These are phyloP conservation scores for Mycena sanguinolenta DNA, from an alignment of 768 basidiomycete genomes.

Conservation along the genomic window DNA sequence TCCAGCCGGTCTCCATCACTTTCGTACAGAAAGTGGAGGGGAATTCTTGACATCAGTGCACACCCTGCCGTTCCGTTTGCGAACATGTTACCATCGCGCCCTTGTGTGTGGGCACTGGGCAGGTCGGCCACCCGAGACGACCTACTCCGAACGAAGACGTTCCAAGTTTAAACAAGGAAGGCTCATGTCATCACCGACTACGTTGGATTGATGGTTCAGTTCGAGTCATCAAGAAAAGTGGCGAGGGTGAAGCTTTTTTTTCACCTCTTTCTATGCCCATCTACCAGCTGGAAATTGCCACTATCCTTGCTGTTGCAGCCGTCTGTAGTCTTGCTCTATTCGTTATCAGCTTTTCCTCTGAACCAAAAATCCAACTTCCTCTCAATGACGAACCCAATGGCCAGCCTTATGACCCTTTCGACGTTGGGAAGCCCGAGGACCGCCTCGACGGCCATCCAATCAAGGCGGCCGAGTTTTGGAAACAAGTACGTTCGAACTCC, in stretches of 20 bases:
- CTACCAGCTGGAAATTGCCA: slow-evolving; percentile 68
- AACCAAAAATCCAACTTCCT: background rate
- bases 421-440: slow-evolving; percentile 77
- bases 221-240: slow-evolving; percentile 3
- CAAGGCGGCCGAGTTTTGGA: slow-evolving; percentile 70
- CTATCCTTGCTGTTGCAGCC: slow-evolving; percentile 57
- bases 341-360: slow-evolving; percentile 47
- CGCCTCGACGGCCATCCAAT: slow-evolving; percentile 74
- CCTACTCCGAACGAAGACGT: no score
- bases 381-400: background rate
- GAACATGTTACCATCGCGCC: no score
- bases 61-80: no score
- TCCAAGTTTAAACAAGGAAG: no score
- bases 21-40: no score
- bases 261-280: slow-evolving; percentile 60
- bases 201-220: background rate
- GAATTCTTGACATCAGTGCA: no score
- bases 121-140: no score
- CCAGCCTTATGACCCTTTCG: slow-evolving; percentile 69
- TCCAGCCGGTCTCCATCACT: no score
- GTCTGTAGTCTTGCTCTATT: slow-evolving; percentile 61
- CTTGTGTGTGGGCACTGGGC: no score
- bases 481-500: slow-evolving; percentile 50
- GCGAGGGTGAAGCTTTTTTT: background rate
- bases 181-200: background rate